These are phyloP conservation scores for Ceraceosorus guamensis DNA, from an alignment of 1,284 basidiomycete genomes.

Conservation along the genomic window DNA sequence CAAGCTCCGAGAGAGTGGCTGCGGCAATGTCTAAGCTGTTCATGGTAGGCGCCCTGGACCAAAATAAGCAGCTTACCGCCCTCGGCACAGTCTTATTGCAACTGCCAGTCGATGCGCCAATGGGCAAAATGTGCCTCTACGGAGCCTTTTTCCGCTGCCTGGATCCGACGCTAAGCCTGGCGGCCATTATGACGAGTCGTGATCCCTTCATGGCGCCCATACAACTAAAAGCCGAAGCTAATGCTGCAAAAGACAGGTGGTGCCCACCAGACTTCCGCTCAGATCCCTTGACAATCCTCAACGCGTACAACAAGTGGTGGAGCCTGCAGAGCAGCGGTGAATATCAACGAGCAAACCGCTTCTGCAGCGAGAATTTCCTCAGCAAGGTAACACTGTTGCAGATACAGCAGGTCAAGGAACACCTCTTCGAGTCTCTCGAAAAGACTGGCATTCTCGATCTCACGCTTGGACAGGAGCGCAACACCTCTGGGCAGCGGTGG, in stretches of 20 bases:
- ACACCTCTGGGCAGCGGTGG: constrained; percentile 5
- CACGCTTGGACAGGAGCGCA: constrained; percentile 14
- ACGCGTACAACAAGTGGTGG: constrained; percentile 74
- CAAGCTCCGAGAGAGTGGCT: constrained; percentile 67
- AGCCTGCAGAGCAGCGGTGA: constrained; percentile 31
- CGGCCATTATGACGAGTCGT: constrained; percentile 79
- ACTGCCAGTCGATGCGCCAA: constrained; percentile 79
- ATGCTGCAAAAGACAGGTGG: constrained; percentile 71
- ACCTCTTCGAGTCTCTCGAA: constrained; percentile 70
- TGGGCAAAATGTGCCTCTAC: constrained; percentile 81
- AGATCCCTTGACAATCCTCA: constrained; percentile 71
- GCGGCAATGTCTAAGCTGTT: constrained; percentile 75
- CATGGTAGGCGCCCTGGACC: constrained; percentile 81
- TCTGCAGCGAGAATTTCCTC: constrained; percentile 80
- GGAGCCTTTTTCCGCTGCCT: constrained; percentile 91
- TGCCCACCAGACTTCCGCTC: constrained; percentile 72
- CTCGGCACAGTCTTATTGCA: constrained; percentile 82
- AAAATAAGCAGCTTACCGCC: constrained; percentile 69
- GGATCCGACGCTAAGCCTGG: constrained; percentile 78
- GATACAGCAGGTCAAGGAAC: constrained; percentile 76
- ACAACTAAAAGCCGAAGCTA: constrained; percentile 51
- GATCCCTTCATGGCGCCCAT: constrained; percentile 82
- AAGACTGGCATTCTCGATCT: constrained; percentile 53
- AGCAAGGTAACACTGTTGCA: constrained; percentile 72
- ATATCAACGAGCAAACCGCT: constrained; percentile 59